phyloP scores from a whole-genome alignment of 148 eudicot species.

The Linanthus parryae region DNA sequence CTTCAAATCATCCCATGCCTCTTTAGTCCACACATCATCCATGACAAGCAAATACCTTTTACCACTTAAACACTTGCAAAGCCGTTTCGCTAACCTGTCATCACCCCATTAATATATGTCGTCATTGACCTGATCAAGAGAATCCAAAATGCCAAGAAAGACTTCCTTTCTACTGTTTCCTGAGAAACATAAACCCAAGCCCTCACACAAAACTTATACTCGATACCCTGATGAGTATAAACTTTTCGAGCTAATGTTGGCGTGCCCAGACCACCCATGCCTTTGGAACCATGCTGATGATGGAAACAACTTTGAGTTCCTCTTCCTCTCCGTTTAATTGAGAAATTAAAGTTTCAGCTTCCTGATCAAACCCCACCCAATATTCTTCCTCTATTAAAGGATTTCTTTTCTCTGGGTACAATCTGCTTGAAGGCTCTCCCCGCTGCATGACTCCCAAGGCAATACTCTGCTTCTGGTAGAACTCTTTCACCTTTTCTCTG shows the following conservation, averaged over 20 bases:
- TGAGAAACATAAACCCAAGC: conserved; percentile 10
- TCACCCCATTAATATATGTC: neutral
- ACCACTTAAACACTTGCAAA: neutral
- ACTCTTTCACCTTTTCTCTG: conserved; percentile 8
- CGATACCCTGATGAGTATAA: too few relatives aligned
- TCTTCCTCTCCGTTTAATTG: neutral
- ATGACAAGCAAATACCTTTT: neutral
- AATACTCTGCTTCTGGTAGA: conserved; percentile 11
- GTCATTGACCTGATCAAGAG: neutral
- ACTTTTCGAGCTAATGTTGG: too few relatives aligned
- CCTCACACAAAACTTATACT: too few relatives aligned
- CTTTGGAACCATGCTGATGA: too few relatives aligned
- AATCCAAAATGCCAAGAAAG: neutral
- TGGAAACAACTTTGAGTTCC: too few relatives aligned
- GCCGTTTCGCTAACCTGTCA: neutral
- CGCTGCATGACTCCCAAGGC: conserved; percentile 10
- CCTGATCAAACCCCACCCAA: conserved; percentile 34
- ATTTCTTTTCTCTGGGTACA: neutral
- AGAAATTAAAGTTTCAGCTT: conserved; percentile 10
- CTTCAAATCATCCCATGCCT: conserved; percentile 10
- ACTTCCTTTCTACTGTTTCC: too few relatives aligned
- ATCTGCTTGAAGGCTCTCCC: conserved; percentile 3
- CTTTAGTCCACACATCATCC: conserved; percentile 1
- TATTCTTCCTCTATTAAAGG: conserved; percentile 21
- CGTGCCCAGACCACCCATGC: too few relatives aligned